Evolutionary conservation across 768 basidiomycete genomes (phyloP), one percentile per base, ranked within the genome.

Genomic region (Rhizopogon vinicolor): DNA sequence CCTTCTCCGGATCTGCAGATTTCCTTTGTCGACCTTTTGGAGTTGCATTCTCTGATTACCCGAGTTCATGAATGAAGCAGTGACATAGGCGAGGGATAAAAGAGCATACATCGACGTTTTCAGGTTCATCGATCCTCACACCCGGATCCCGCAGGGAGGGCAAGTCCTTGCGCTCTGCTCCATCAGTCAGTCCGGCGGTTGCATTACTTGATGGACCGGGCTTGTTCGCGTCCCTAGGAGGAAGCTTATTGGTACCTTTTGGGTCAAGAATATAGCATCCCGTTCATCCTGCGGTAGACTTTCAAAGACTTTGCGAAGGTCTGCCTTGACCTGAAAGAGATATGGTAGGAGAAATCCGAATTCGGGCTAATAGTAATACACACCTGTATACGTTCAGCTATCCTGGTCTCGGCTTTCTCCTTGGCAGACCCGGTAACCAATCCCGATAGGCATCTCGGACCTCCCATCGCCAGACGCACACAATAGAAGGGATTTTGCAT

Each of bases 401-500:
- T n/a, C 62, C 93, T 78, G 8, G 65, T 68, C 50, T 86, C 81
- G 0, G 80, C 82, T 64, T 81, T 89, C 58, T 87, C 84, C 58
- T 75, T 74, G 12, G 78, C 77, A 63, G 80, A 83, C 65, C 82
- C 0, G 89, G 88, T 33, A 93, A 67, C 81, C 86, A 87, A 54
- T 81, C 76, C 55, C 73, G 72, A 58, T 78, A 75, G 19, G 76
- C 61, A 3, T 81, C 77, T 62, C 81, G 83, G 10, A 89, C 85
- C 67, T 96, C 93, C 93, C 93, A 96, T 51, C 89, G 76, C 91
- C 91, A 95, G 19, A 88, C 73, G 58, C 81, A 85, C 35, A 90
- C 70, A n/a, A 80, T 72, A 7, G 85, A 81, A 10, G 87, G 85
- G 18, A 75, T 63, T 65, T 80, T 89, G 51, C 73, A 72, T 39